Evolutionary conservation across 495 filamentous ascomycete genomes (phyloP).

Genomic region (Neurospora discreta): DNA sequence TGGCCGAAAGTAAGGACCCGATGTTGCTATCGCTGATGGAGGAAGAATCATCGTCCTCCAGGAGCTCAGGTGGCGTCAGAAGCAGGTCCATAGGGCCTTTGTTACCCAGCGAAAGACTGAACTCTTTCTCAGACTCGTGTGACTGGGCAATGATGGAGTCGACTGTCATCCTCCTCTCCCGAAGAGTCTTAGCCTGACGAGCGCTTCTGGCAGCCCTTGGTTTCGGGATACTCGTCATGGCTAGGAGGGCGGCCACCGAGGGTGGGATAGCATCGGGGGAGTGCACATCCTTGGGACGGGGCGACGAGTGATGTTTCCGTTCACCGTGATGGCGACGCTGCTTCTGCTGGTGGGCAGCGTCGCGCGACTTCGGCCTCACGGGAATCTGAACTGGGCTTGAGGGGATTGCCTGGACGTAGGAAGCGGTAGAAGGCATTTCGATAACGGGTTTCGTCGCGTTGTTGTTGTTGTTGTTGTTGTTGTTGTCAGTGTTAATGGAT

Average conservation of each 20-base stretch:
- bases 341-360: constrained; percentile 19
- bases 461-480: background rate
- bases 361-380: constrained; percentile 21
- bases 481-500: background rate
- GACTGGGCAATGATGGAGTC: constrained; percentile 38
- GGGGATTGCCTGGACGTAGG: constrained; percentile 12
- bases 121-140: constrained; percentile 39
- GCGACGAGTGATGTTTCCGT: constrained; percentile 4
- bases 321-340: background rate
- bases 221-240: constrained; percentile 47
- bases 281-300: constrained; percentile 27
- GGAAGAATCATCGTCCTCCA: constrained; percentile 33
- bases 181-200: constrained; percentile 9
- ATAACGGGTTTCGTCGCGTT: background rate
- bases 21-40: constrained; percentile 34
- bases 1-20: constrained; percentile 30
- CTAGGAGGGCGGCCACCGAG: constrained; percentile 48
- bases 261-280: constrained; percentile 42
- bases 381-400: constrained; percentile 39
- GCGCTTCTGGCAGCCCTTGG: constrained; percentile 22
- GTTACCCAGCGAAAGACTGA: constrained; percentile 30
- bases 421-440: background rate
- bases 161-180: constrained; percentile 34
- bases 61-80: constrained; percentile 42
- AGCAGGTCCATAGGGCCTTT: constrained; percentile 42